phyloP scores from a whole-genome alignment of 306 rosid genomes.

The Fagus sylvatica region DNA sequence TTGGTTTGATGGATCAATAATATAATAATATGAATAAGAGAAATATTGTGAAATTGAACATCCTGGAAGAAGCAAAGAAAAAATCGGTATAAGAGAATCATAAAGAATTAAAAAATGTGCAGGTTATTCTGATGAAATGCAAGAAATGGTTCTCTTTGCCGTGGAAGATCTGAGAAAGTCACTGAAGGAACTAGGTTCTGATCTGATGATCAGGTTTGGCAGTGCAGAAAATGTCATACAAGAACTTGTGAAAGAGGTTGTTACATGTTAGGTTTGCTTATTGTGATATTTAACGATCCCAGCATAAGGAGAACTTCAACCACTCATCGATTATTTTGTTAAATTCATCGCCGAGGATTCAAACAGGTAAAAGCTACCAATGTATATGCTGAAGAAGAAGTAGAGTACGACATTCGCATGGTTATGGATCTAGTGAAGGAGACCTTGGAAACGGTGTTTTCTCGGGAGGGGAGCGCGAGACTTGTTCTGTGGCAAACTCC shows the following conservation, averaged over 20 bases:
- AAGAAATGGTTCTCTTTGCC: slow-evolving; percentile 51
- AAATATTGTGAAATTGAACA: background rate
- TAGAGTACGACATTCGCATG: slow-evolving; percentile 54
- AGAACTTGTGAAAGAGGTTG: slow-evolving; percentile 68
- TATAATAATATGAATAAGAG: background rate
- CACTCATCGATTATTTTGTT: slow-evolving; percentile 40
- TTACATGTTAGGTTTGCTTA: slow-evolving; percentile 26
- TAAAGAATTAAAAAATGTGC: slow-evolving; percentile 3
- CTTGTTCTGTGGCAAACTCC: slow-evolving; percentile 72
- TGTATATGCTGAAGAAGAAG: slow-evolving; percentile 79
- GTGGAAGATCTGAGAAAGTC: slow-evolving; percentile 58
- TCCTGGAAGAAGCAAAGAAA: background rate
- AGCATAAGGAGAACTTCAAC: slow-evolving; percentile 28
- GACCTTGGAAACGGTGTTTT: slow-evolving; percentile 36
- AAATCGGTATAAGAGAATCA: background rate
- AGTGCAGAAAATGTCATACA: slow-evolving; percentile 63
- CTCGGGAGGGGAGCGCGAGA: slow-evolving; percentile 32
- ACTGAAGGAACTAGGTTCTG: slow-evolving; percentile 63
- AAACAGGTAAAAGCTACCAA: slow-evolving; percentile 72
- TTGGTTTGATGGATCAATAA: background rate
- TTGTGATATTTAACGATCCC: background rate
- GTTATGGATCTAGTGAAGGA: slow-evolving; percentile 44
- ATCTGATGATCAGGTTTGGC: slow-evolving; percentile 80
- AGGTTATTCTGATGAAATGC: slow-evolving; percentile 78
- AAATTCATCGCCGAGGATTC: slow-evolving; percentile 48